These are phyloP conservation scores for Conoideocrella luteorostrata DNA, from an alignment of 2,329 filamentous ascomycete species.

Conservation along the genomic window DNA sequence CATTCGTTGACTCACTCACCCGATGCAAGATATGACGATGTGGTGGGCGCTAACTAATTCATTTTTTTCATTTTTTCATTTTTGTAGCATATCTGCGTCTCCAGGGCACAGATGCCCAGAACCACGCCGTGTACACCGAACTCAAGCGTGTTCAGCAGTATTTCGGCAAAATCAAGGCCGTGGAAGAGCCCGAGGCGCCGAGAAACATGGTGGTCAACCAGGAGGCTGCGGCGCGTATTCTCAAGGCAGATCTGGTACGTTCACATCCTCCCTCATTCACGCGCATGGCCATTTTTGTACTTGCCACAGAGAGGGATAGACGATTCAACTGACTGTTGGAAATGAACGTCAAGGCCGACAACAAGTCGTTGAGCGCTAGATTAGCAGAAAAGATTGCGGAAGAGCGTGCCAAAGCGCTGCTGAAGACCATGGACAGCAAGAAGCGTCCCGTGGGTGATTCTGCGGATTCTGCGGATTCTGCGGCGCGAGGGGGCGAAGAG, in stretches of 20 bases:
- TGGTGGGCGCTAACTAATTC: too few species aligned
- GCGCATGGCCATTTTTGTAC: not conserved
- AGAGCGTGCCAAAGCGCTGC: slow-evolving; percentile 46
- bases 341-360: slow-evolving; percentile 42
- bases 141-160: slow-evolving; percentile 83
- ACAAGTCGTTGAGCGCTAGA: slow-evolving; percentile 45
- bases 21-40: too few species aligned
- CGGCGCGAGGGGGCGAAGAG: slow-evolving; percentile 14
- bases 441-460: slow-evolving; percentile 34
- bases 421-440: slow-evolving; percentile 40
- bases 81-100: slow-evolving; percentile 64
- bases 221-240: slow-evolving; percentile 70
- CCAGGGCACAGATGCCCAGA: slow-evolving; percentile 72
- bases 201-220: slow-evolving; percentile 58
- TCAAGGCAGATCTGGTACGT: slow-evolving; percentile 71
- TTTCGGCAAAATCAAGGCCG: slow-evolving; percentile 81
- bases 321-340: too few species aligned
- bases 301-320: too few species aligned
- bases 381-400: slow-evolving; percentile 51
- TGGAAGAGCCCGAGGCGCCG: slow-evolving; percentile 57
- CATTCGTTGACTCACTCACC: too few species aligned
- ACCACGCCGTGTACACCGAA: slow-evolving; percentile 80
- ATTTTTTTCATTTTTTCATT: too few species aligned
- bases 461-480: slow-evolving; percentile 19
- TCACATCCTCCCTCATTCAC: not conserved